These are phyloP conservation scores for Yarrowia sp. DNA, from an alignment of 805 yeast genomes.

Conservation along the genomic window DNA sequence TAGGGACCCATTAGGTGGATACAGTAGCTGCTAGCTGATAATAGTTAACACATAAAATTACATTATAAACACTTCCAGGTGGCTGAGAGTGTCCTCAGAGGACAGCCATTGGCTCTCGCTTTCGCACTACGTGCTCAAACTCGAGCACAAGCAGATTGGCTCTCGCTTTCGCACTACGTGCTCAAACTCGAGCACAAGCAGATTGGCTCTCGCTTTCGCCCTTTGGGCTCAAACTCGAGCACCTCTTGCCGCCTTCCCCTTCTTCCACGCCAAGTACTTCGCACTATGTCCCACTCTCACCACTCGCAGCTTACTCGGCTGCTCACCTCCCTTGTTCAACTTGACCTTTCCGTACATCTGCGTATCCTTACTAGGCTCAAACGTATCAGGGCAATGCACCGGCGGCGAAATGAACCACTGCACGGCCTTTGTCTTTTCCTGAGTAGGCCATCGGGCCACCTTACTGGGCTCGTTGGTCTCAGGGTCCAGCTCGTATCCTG, in stretches of 20 bases:
- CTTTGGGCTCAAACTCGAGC: too few species aligned
- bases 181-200: too few species aligned
- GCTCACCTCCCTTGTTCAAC: neutral
- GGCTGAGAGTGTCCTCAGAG: too few species aligned
- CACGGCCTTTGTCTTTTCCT: constrained; percentile 10
- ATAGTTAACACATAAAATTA: neutral
- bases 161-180: too few species aligned
- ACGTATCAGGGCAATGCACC: constrained; percentile 26
- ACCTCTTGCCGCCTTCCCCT: neutral
- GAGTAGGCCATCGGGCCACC: constrained; percentile 31
- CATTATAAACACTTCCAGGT: neutral
- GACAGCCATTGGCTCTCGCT: too few species aligned
- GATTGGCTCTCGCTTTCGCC: too few species aligned
- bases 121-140: too few species aligned
- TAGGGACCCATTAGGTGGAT: too few species aligned
- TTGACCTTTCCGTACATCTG: constrained; percentile 17
- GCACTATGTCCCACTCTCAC: constrained; percentile 63
- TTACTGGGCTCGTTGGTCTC: constrained; percentile 29
- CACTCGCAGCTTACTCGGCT: neutral
- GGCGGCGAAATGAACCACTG: constrained; percentile 37
- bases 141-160: too few species aligned
- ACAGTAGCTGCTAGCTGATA: too few species aligned
- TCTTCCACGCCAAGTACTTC: constrained; percentile 57
- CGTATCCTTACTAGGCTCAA: constrained; percentile 12
- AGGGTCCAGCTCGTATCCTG: constrained; percentile 30